Conservation (phyloP, 345 rosid genomes). For the Acer campestre region DNA sequence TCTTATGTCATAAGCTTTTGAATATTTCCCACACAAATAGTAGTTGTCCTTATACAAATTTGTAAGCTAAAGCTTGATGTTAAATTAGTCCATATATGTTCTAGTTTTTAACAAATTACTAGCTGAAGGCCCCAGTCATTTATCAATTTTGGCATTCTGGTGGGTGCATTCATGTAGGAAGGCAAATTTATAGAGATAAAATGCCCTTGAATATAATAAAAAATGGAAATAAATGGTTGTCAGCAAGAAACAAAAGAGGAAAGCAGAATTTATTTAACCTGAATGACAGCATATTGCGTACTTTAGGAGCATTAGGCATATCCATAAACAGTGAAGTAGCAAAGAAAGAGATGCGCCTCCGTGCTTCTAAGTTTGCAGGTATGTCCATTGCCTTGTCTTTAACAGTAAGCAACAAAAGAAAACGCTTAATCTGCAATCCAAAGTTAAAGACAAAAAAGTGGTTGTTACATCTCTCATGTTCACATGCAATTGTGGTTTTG, state of each 20-base stretch:
- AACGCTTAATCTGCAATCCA: slow-evolving; percentile 70
- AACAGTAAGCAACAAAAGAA: slow-evolving; percentile 71
- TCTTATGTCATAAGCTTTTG: background rate
- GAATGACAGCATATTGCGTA: slow-evolving; percentile 88
- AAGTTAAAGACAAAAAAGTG: slow-evolving; percentile 34
- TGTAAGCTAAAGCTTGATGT: background rate
- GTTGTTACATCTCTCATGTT: slow-evolving; percentile 11
- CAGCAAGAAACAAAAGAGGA: slow-evolving; percentile 13
- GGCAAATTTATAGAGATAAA: background rate
- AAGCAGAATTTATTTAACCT: slow-evolving; percentile 53
- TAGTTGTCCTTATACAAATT: background rate
- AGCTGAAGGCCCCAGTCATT: background rate
- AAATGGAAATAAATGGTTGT: background rate
- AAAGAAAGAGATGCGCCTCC: slow-evolving; percentile 86
- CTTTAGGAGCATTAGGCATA: slow-evolving; percentile 90
- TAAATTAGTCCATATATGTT: background rate
- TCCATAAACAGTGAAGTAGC: slow-evolving; percentile 95
- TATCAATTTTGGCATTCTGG: background rate
- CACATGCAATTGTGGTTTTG: background rate
- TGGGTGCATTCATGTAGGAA: background rate
- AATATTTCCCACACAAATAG: background rate
- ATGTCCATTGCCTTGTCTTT: slow-evolving; percentile 90
- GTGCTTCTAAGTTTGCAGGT: slow-evolving; percentile 86
- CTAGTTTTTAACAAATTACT: background rate
- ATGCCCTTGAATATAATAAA: slow-evolving; percentile 1